Conservation (phyloP, 2,329 filamentous ascomycete species). For the Trichoderma semiorbis region DNA sequence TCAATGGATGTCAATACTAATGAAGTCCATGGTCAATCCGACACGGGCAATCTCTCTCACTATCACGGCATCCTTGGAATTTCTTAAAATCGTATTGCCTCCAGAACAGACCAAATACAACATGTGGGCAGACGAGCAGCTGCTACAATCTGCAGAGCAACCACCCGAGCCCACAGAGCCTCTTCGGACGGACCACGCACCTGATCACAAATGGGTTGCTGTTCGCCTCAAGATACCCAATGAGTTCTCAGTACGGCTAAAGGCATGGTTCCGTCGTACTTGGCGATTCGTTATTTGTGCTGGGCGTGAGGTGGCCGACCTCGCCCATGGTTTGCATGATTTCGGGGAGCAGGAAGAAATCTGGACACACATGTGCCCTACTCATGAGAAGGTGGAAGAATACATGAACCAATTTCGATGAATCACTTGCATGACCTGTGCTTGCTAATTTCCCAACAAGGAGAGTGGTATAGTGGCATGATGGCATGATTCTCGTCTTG, state of each 20-base stretch:
- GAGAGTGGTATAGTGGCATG: background rate
- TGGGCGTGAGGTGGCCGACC: slow-evolving; percentile 18
- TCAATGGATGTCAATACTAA: slow-evolving; percentile 52
- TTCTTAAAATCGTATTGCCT: slow-evolving; percentile 53
- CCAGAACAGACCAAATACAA: slow-evolving; percentile 45
- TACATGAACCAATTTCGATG: slow-evolving; percentile 8
- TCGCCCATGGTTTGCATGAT: slow-evolving; percentile 21
- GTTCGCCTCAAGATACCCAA: slow-evolving; percentile 55
- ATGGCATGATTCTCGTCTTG: background rate
- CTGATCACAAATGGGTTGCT: slow-evolving; percentile 57
- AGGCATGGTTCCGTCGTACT: slow-evolving; percentile 41
- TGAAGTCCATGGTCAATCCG: slow-evolving; percentile 63
- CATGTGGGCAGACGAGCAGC: slow-evolving; percentile 51
- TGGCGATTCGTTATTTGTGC: slow-evolving; percentile 17
- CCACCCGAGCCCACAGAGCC: slow-evolving; percentile 37
- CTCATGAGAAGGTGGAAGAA: slow-evolving; percentile 3
- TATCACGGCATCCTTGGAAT: slow-evolving; percentile 60
- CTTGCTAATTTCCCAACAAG: background rate
- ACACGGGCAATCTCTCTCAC: slow-evolving; percentile 61
- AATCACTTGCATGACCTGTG: background rate
- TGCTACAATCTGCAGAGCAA: slow-evolving; percentile 44
- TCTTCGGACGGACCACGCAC: slow-evolving; percentile 50
- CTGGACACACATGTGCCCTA: slow-evolving; percentile 26
- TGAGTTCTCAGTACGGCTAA: slow-evolving; percentile 51
- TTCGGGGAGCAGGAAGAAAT: slow-evolving; percentile 24